Conservation (phyloP, 768 basidiomycete species). For the Mycena polygramma region DNA sequence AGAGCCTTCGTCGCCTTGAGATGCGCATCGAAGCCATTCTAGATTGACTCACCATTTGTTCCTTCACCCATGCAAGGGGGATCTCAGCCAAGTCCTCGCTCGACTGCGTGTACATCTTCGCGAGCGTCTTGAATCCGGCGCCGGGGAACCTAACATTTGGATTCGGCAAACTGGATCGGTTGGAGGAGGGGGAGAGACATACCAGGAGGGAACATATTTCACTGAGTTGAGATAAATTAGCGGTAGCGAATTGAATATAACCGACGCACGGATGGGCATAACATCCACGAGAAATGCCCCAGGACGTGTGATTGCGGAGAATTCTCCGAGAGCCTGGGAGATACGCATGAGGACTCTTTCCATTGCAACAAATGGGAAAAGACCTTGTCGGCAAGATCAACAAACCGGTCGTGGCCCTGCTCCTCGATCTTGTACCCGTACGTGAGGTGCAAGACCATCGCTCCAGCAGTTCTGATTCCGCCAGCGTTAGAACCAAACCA, state of each 20-base stretch:
- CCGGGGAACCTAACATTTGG: conserved; percentile 73
- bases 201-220: conserved; percentile 27
- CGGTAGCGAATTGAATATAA: no score
- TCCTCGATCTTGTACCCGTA: conserved; percentile 59
- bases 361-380: not conserved
- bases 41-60: conserved; percentile 55
- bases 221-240: conserved; percentile 6
- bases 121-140: conserved; percentile 63
- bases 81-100: conserved; percentile 60
- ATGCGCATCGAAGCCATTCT: not conserved
- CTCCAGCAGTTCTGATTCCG: conserved; percentile 53
- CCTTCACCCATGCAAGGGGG: conserved; percentile 59
- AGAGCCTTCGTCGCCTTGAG: conserved; percentile 40
- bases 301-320: conserved; percentile 56
- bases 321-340: conserved; percentile 50
- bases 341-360: not conserved
- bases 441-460: conserved; percentile 59
- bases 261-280: conserved; percentile 57
- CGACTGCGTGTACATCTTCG: conserved; percentile 58
- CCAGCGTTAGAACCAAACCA: not conserved
- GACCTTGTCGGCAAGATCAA: conserved; percentile 51
- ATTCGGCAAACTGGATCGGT: conserved; percentile 41
- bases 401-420: conserved; percentile 53
- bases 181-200: no score
- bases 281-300: conserved; percentile 64